Conservation (phyloP, 768 basidiomycete genomes). For the Kondoa malvinella region DNA sequence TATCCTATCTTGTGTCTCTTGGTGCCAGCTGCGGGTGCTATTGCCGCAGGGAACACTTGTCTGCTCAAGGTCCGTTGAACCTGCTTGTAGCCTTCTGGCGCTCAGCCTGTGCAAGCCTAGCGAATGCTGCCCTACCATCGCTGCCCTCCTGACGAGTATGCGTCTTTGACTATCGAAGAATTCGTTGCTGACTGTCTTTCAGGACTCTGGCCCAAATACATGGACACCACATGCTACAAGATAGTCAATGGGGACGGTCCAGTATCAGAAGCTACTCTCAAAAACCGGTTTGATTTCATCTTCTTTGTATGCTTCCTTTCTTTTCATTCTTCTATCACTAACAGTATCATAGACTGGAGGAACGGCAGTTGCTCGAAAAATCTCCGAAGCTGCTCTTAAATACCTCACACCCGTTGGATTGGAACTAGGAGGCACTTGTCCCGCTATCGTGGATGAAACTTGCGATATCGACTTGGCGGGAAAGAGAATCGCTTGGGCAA, state of each 20-base stretch:
- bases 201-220: slow-evolving; percentile 48
- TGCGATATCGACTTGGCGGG: slow-evolving; percentile 44
- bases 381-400: slow-evolving; percentile 58
- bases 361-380: slow-evolving; percentile 46
- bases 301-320: slow-evolving; percentile 24
- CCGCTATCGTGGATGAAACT: slow-evolving; percentile 40
- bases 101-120: too few relatives aligned
- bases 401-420: slow-evolving; percentile 50
- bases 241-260: slow-evolving; percentile 13
- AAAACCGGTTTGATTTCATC: slow-evolving; percentile 33
- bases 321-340: not conserved
- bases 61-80: too few relatives aligned
- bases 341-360: slow-evolving; percentile 41
- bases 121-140: slow-evolving; percentile 45
- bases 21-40: slow-evolving; percentile 49
- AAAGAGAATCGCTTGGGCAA: slow-evolving; percentile 66
- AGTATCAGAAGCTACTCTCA: slow-evolving; percentile 12
- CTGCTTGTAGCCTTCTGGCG: too few relatives aligned
- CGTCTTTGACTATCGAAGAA: not conserved
- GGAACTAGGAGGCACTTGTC: slow-evolving; percentile 35
- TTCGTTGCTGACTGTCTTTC: not conserved
- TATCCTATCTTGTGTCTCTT: slow-evolving; percentile 48
- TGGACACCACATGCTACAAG: slow-evolving; percentile 45
- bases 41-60: slow-evolving; percentile 54
- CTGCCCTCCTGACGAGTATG: slow-evolving; percentile 43